Evolutionary conservation across 129 eudicot genomes (phyloP), one percentile per base, ranked within the genome.

Genomic region (Glebionis coronaria): DNA sequence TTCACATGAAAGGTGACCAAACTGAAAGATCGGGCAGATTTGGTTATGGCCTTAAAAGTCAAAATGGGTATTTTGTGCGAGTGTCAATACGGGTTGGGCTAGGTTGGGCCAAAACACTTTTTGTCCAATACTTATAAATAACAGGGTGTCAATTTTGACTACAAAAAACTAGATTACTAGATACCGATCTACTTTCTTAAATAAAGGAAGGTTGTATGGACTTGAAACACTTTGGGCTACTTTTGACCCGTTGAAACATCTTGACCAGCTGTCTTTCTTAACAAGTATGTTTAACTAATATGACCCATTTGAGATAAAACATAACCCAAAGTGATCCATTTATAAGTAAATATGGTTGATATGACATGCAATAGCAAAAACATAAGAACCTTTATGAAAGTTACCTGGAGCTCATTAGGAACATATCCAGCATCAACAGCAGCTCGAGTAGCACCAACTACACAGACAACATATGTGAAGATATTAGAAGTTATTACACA

Each of bases 381-480:
- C 8, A n/a, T n/a, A n/a, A n/a, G n/a, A 4, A 19, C 25, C 23
- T n/a, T 15, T 9, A 55, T 23, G 53, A 19, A 25, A 10, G 58
- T n/a, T 75, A 92, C 98, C 98, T 92, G 98, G 44, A 92, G 91
- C 21, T 88, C 98, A 70, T 93, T 93, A 6, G 95, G 95, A 73
- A 93, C 97, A 51, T 75, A 93, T 66, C 97, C 97, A 5, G 97
- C 97, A 81, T 93, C 98, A 40, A 93, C 98, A 73, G 98, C 97
- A 71, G 98, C 98, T 80, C 98, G 92, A 68, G 97, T 93, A 55
- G 98, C 98, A 59, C 98, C 98, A 81, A 93, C 98, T 93, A 65
- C 28, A 40, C 57, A 61, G 51, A 78, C 50, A 75, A 68, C 51
- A 59, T 12, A 2, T 35, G 16, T 5, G 21, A 58, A 6, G 25